These are phyloP conservation scores for Tulasnella sp. DNA, from an alignment of 768 basidiomycete species.

Conservation along the genomic window DNA sequence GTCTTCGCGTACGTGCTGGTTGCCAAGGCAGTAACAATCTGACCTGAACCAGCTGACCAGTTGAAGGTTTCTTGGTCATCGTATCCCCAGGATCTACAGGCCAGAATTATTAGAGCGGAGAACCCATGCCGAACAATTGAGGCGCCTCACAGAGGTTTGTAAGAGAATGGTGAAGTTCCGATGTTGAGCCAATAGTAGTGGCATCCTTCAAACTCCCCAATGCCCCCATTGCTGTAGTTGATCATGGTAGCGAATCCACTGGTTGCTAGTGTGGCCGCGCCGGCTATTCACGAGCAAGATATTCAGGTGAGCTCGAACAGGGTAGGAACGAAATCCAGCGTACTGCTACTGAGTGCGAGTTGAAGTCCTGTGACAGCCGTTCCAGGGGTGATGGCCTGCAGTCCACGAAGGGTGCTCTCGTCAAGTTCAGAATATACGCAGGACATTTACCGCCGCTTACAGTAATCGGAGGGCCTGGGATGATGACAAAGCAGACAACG, in stretches of 20 bases:
- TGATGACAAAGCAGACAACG: neutral
- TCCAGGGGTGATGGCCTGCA: neutral
- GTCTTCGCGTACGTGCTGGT: neutral
- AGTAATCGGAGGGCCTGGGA: neutral
- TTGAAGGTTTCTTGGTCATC: neutral
- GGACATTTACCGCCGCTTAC: neutral
- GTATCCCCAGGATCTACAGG: neutral
- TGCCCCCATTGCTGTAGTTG: neutral
- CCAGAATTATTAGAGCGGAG: neutral
- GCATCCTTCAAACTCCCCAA: neutral
- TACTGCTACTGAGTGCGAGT: neutral
- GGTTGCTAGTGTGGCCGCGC: neutral
- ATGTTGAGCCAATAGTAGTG: constrained; percentile 12
- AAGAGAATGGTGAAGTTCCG: neutral
- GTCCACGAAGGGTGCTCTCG: neutral
- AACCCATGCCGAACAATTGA: neutral
- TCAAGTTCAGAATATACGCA: neutral
- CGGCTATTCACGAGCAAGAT: neutral
- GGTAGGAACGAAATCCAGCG: neutral
- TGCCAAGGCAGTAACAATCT: neutral
- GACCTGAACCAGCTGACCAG: neutral
- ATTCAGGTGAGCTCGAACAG: neutral
- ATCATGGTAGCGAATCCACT: neutral
- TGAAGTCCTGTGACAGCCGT: neutral
- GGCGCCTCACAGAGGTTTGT: neutral